Percentiles rank a stretch among this genome's conserved stretches.
These are phyloP conservation scores for Ophiocytium majus DNA, from an alignment of 352 stramenopile species.

Conservation along the genomic window DNA sequence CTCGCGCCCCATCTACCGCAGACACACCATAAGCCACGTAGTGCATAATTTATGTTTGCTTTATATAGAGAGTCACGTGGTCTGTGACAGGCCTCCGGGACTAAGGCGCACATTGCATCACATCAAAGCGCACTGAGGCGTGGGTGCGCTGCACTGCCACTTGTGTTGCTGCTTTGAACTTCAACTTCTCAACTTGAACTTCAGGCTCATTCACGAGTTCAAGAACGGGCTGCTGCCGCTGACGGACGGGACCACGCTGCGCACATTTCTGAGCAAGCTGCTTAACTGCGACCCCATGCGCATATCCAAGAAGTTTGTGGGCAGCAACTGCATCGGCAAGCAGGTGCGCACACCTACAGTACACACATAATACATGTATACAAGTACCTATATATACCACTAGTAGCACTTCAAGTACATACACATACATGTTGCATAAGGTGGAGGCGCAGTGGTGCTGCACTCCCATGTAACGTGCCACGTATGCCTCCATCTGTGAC, in stretches of 20 bases:
- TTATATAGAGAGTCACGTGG: no score
- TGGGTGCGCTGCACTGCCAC: no score
- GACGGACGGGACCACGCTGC: slow-evolving; percentile 91
- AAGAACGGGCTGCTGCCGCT: slow-evolving; percentile 93
- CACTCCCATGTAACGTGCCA: neutral
- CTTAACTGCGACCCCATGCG: slow-evolving; percentile 98
- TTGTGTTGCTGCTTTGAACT: no score
- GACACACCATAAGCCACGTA: no score
- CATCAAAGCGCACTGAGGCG: no score
- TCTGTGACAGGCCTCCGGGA: no score
- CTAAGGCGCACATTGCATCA: no score
- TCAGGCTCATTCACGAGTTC: slow-evolving; percentile 95
- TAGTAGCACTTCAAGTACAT: neutral
- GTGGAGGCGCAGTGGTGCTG: neutral
- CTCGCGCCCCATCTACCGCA: no score
- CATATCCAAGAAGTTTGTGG: slow-evolving; percentile 99
- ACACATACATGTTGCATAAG: neutral
- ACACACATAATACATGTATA: neutral
- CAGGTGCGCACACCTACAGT: slow-evolving; percentile 59
- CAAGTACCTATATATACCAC: no score
- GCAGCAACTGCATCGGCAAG: slow-evolving; percentile 96
- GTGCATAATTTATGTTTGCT: no score
- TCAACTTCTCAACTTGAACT: no score
- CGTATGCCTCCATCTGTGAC: no score
- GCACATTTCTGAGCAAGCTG: slow-evolving; percentile 94